phyloP scores from a whole-genome alignment of 495 filamentous ascomycete genomes.

The Umbilicaria muhlenbergii region DNA sequence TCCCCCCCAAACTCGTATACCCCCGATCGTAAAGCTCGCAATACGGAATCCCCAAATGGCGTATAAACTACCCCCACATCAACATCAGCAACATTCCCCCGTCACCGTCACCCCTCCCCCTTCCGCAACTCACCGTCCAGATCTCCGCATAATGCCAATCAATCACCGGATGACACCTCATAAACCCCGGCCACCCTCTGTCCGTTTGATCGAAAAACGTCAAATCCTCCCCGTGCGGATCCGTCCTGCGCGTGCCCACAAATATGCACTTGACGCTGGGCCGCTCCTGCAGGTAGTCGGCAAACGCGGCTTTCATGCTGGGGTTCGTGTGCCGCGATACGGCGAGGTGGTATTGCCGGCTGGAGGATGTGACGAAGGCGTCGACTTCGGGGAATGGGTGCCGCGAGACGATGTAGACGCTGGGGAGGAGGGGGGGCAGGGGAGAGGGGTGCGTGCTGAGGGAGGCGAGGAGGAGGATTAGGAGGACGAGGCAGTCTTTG shows the following conservation, averaged over 20 bases:
- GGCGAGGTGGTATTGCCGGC: constrained; percentile 52
- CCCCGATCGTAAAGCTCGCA: constrained; percentile 75
- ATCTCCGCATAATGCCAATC: constrained; percentile 97
- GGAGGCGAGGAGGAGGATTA: constrained; percentile 73
- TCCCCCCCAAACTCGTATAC: constrained; percentile 78
- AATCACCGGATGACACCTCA: constrained; percentile 87
- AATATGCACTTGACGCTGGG: constrained; percentile 65
- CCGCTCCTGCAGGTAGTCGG: constrained; percentile 51
- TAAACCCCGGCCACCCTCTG: constrained; percentile 78
- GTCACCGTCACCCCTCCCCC: background rate
- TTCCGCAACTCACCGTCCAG: constrained; percentile 50
- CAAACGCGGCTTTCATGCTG: constrained; percentile 61
- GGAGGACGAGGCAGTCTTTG: constrained; percentile 89
- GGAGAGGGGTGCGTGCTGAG: constrained; percentile 28
- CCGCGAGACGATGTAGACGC: constrained; percentile 74
- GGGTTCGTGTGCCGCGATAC: constrained; percentile 63
- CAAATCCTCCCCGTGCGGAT: constrained; percentile 71
- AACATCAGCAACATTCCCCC: background rate
- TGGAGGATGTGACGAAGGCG: constrained; percentile 55
- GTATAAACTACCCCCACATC: constrained; percentile 47
- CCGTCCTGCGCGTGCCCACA: constrained; percentile 80
- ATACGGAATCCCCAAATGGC: constrained; percentile 60
- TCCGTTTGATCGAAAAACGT: constrained; percentile 77
- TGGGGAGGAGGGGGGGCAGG: constrained; percentile 37
- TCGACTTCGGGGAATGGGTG: constrained; percentile 78